Conservation (phyloP, 306 rosid species). For the Trifolium pratense region DNA sequence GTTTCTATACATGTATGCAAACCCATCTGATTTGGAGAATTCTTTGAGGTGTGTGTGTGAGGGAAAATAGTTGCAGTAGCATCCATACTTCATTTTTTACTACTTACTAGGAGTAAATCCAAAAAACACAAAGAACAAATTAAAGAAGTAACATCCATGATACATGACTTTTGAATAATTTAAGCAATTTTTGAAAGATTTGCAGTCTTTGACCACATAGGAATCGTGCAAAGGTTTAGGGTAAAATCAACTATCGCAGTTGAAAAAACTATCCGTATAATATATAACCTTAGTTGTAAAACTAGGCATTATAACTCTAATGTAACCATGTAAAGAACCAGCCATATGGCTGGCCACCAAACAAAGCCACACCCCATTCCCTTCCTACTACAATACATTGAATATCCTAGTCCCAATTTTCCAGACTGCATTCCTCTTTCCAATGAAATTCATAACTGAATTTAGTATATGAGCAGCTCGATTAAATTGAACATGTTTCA, state of each 20-base stretch:
- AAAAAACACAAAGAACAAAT: background rate
- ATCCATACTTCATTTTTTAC: too few relatives aligned
- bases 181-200: background rate
- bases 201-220: background rate
- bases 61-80: too few relatives aligned
- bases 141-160: background rate
- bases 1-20: too few relatives aligned
- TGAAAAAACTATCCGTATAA: slow-evolving; percentile 2
- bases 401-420: slow-evolving; percentile 47
- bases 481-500: too few relatives aligned
- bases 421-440: slow-evolving; percentile 45
- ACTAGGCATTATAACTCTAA: background rate
- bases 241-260: background rate
- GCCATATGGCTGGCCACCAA: too few relatives aligned
- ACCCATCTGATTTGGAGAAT: too few relatives aligned
- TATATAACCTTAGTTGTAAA: background rate
- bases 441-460: slow-evolving; percentile 47
- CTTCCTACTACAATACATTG: slow-evolving; percentile 34
- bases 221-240: background rate
- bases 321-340: background rate
- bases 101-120: too few relatives aligned
- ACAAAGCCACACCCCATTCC: too few relatives aligned
- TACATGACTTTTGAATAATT: background rate
- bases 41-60: too few relatives aligned
- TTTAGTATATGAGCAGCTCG: too few relatives aligned